Evolutionary conservation across 2,329 filamentous ascomycete species (phyloP).

Genomic region (Fusarium falciforme): DNA sequence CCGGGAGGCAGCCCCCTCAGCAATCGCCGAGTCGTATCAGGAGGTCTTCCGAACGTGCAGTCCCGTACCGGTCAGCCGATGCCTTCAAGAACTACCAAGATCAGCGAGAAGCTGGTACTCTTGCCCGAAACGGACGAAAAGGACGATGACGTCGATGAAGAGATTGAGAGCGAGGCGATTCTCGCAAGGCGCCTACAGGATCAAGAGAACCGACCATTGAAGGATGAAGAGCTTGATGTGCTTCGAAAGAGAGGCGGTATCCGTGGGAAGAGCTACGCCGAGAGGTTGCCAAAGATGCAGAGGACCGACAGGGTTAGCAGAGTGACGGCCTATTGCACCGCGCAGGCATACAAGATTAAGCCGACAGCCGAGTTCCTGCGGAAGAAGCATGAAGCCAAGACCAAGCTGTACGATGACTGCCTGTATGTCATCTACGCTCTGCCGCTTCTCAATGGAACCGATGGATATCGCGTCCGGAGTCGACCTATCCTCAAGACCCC

Average conservation of each 20-base stretch:
- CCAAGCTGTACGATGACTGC: conserved; percentile 98
- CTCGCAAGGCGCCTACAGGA: conserved; percentile 57
- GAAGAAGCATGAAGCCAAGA: conserved; percentile 88
- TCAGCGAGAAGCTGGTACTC: conserved; percentile 96
- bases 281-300: conserved; percentile 88
- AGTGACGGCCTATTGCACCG: conserved; percentile 95
- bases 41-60: conserved; percentile 54
- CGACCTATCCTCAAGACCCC: conserved; percentile 93
- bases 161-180: conserved; percentile 59
- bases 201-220: conserved; percentile 73
- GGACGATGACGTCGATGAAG: conserved; percentile 68
- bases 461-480: conserved; percentile 89
- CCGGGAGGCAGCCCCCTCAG: conserved; percentile 27
- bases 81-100: conserved; percentile 89
- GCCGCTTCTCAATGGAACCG: conserved; percentile 84
- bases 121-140: conserved; percentile 82
- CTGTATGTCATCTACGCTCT: conserved; percentile 95
- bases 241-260: conserved; percentile 71
- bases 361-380: conserved; percentile 89
- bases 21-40: conserved; percentile 47
- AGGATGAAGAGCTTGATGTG: conserved; percentile 75
- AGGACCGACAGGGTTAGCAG: conserved; percentile 88
- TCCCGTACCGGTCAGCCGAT: conserved; percentile 68
- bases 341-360: conserved; percentile 91
- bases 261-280: conserved; percentile 89